Conservation (phyloP, 2,329 filamentous ascomycete genomes). For the Chaetomium olivaceum region DNA sequence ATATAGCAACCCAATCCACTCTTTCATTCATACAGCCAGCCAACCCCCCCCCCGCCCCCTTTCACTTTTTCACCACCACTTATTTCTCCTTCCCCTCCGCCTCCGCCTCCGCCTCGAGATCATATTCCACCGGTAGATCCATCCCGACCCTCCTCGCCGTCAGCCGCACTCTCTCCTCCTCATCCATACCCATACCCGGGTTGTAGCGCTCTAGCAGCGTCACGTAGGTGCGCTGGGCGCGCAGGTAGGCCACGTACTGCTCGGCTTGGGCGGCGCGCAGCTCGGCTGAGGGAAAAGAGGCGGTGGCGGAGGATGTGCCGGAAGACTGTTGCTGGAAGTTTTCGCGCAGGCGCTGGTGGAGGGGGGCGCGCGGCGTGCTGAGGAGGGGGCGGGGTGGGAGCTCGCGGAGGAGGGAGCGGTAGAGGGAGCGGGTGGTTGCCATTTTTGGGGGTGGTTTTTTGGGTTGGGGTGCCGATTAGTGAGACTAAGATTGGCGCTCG, state of each 20-base stretch:
- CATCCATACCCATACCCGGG: slow-evolving; percentile 83
- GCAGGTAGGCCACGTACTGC: slow-evolving; percentile 77
- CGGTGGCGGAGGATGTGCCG: not conserved
- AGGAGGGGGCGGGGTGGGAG: slow-evolving; percentile 70
- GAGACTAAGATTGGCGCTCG: not conserved
- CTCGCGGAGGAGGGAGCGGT: slow-evolving; percentile 86
- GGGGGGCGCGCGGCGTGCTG: slow-evolving; percentile 59
- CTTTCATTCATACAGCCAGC: not conserved
- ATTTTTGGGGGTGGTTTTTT: slow-evolving; percentile 29
- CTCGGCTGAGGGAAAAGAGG: not conserved
- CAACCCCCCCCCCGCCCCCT: not conserved
- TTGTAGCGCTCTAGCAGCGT: slow-evolving; percentile 89
- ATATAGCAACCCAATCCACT: not conserved
- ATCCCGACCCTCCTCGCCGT: slow-evolving; percentile 87
- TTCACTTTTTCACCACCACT: no score
- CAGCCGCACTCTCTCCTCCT: slow-evolving; percentile 79
- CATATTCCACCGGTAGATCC: slow-evolving; percentile 72
- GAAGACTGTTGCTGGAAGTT: slow-evolving; percentile 48
- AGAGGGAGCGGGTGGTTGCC: slow-evolving; percentile 57
- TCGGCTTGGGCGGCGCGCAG: slow-evolving; percentile 55
- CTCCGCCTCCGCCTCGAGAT: slow-evolving; percentile 6
- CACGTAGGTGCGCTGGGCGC: slow-evolving; percentile 81
- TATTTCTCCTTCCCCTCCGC: not conserved
- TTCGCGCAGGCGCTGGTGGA: slow-evolving; percentile 69
- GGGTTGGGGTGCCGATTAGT: not conserved